These are phyloP conservation scores for Oryza longistaminata DNA, from an alignment of 176 grass and related monocot species.

Conservation along the genomic window DNA sequence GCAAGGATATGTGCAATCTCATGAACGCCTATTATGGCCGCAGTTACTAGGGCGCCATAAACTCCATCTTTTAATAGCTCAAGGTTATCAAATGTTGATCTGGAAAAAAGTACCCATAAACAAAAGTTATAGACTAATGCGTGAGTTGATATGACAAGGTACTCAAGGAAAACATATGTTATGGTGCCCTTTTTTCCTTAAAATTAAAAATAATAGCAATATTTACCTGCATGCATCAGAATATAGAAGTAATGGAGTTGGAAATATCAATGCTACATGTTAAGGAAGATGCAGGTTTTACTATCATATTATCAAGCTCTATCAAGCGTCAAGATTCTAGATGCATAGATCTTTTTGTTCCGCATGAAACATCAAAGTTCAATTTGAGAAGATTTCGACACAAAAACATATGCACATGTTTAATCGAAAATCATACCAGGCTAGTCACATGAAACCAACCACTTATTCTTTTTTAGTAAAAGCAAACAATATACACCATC, in stretches of 20 bases:
- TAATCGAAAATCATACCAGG: background rate
- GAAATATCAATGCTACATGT: background rate
- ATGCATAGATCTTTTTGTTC: background rate
- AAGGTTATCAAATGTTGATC: conserved; percentile 93
- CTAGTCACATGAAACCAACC: background rate
- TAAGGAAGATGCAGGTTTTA: background rate
- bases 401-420: background rate
- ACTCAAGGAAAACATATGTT: conserved; percentile 1
- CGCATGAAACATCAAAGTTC: conserved; percentile 1
- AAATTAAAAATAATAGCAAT: background rate
- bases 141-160: background rate
- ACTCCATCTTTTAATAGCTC: conserved; percentile 85
- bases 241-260: background rate
- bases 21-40: conserved; percentile 75
- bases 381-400: background rate
- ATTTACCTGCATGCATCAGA: background rate
- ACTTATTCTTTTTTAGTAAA: background rate
- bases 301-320: background rate
- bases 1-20: conserved; percentile 88
- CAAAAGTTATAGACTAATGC: conserved; percentile 15
- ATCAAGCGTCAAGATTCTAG: background rate
- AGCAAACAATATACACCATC: conserved; percentile 26
- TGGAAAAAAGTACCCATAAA: conserved; percentile 44
- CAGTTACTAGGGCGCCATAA: conserved; percentile 73
- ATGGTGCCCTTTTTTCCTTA: background rate